Base-by-base conservation (phyloP, 441 rosid species). In the Euphorbia schlechtendalii region DNA sequence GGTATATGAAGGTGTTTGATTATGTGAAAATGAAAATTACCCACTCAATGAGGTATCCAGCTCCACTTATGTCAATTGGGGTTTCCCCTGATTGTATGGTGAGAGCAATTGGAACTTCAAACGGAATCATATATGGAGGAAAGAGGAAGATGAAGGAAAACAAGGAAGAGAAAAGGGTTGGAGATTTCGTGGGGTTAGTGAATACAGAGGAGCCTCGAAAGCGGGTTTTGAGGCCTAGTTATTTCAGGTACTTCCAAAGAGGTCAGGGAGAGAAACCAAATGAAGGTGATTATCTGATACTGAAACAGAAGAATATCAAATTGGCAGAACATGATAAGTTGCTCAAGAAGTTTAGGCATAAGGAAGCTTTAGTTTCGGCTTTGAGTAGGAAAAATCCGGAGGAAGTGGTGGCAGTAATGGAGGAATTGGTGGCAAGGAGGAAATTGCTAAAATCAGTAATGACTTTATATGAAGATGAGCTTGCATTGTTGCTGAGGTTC, bases 1-100 rank as follows among this genome's bases (percentile, higher is more conserved):
- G 97, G 25, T 88, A 93, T 60, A 82, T 87, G 96, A 93, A 93
- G 69, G 97, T 83, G 40, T 90, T 93, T 32, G 96, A 93, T 77
- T 90, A 80, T 79, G 79, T 84, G 0, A 83, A 76, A 61, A 82
- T 87, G 77, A 93, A 90, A 71, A 79, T 87, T 36, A 90, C 96
- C 9, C 88, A 82, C 75, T 93, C 99, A 0, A 87, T 83, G 93
- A 84, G 96, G 82, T 89, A 82, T 68, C 97, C 96, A 0, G 93
- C 97, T 68, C 87, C 99, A 0, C 81, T 90, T 30, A 76, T 86
- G 87, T 90, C 97, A 0, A 74, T 87, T n/a, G 88, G 75, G 8
- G 67, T 89, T 53, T 93, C 99, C 0, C 92, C 87, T 0, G 89
- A 88, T 78, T 64, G 82, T 58, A 79, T 64, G 17, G 77, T 79